A percentile compares a stretch with the other conserved stretches of the same genome.
These are phyloP conservation scores for Phialophora tarda DNA, from an alignment of 2,329 filamentous ascomycete genomes.

Conservation along the genomic window DNA sequence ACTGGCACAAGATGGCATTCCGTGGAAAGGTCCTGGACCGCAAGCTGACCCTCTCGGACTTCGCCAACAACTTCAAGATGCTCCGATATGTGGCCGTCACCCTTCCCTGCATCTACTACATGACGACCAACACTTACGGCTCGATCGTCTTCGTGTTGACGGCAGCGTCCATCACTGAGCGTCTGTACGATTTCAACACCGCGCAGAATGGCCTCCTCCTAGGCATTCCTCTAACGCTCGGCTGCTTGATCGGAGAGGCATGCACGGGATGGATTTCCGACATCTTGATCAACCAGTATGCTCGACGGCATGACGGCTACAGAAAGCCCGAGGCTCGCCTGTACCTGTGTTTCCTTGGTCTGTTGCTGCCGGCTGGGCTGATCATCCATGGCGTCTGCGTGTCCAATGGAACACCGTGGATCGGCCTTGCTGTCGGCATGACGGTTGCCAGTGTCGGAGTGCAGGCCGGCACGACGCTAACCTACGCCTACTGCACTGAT, in stretches of 20 bases:
- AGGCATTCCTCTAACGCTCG: constrained; percentile 10
- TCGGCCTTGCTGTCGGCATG: constrained; percentile 13
- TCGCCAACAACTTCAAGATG: constrained; percentile 8
- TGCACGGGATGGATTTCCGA: constrained; percentile 15
- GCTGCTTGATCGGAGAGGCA: constrained; percentile 15
- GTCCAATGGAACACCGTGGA: constrained; percentile 11
- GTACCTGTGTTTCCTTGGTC: constrained; percentile 9
- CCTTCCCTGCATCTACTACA: constrained; percentile 15
- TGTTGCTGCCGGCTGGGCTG: constrained; percentile 8
- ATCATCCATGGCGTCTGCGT: constrained; percentile 17
- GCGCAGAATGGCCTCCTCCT: constrained; percentile 13
- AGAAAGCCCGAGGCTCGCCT: constrained; percentile 14
- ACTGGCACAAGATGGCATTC: constrained; percentile 15
- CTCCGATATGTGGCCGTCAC: constrained; percentile 14
- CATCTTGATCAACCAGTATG: constrained; percentile 11
- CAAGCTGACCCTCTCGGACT: constrained; percentile 6
- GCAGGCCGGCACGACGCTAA: constrained; percentile 11
- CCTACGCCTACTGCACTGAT: constrained; percentile 13
- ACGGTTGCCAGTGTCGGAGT: constrained; percentile 14
- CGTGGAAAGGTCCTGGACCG: constrained; percentile 17
- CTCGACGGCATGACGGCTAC: constrained; percentile 9
- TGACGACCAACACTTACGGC: constrained; percentile 18
- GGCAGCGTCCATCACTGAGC: constrained; percentile 8
- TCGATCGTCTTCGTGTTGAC: constrained; percentile 14
- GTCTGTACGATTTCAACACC: constrained; percentile 17